Percentiles rank a stretch among this genome's conserved stretches.
Conservation (phyloP, 139 green algal species). For the Raphidocelis subcapitata region DNA sequence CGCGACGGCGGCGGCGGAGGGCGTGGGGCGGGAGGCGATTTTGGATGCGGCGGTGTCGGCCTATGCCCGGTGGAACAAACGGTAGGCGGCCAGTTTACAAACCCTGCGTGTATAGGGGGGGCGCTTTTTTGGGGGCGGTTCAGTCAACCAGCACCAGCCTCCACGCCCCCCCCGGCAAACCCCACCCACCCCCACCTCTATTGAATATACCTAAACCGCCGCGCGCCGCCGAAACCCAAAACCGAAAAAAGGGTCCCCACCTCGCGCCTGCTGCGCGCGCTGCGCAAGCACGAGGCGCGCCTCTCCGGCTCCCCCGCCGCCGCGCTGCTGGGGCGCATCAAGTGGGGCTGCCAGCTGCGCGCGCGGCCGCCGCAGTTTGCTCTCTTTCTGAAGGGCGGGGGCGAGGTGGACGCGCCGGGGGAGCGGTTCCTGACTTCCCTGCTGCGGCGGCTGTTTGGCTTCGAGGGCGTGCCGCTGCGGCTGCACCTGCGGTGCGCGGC, state of each 20-base stretch:
- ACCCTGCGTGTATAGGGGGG: no score
- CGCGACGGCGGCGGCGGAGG: constrained; percentile 56
- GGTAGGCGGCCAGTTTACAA: constrained; percentile 30
- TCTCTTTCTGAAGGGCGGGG: constrained; percentile 51
- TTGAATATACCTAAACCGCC: no score
- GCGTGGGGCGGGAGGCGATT: constrained; percentile 45
- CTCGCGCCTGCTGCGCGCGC: constrained; percentile 32
- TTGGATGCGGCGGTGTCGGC: constrained; percentile 47
- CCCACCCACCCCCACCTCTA: no score
- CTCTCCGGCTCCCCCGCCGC: constrained; percentile 30
- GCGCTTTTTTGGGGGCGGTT: no score
- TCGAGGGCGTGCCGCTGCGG: constrained; percentile 57
- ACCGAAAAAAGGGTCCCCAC: constrained; percentile 30
- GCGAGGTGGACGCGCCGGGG: constrained; percentile 21
- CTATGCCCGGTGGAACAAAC: constrained; percentile 67
- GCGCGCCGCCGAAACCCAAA: neutral
- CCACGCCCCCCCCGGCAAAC: no score
- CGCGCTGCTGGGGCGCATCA: constrained; percentile 43
- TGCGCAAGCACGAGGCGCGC: constrained; percentile 30
- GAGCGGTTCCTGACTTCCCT: constrained; percentile 42
- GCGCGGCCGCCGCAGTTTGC: constrained; percentile 77
- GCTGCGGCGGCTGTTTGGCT: constrained; percentile 46
- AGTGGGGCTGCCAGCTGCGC: constrained; percentile 62
- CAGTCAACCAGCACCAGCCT: no score
- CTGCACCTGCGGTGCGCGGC: constrained; percentile 43